Conservation (phyloP, 2,329 filamentous ascomycete genomes). For the Coniochaeta ligniaria region DNA sequence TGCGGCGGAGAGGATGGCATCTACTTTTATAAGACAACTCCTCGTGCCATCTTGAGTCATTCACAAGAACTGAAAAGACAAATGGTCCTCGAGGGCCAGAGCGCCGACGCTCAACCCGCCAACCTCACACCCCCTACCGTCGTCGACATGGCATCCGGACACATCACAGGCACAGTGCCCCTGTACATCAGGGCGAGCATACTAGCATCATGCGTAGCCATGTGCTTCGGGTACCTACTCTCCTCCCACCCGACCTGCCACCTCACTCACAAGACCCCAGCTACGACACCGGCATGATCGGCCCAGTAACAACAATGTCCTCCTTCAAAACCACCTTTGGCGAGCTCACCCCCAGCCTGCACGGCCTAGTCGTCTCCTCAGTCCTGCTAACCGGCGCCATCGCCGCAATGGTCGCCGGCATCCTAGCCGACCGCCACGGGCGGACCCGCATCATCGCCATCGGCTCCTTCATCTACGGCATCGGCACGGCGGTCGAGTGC, state of each 20-base stretch:
- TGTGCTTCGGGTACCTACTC: slow-evolving; percentile 7
- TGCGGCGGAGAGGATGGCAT: not conserved
- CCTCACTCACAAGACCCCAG: not conserved
- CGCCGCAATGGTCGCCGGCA: slow-evolving; percentile 50
- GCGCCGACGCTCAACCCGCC: not conserved
- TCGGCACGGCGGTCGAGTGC: slow-evolving; percentile 39
- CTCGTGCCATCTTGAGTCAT: not conserved
- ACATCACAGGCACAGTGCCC: not conserved
- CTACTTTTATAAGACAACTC: not conserved
- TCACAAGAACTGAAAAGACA: too few species aligned
- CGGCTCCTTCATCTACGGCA: slow-evolving; percentile 43
- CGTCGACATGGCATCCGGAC: not conserved
- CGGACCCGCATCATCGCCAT: slow-evolving; percentile 43
- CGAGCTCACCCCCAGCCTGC: slow-evolving; percentile 43
- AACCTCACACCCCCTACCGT: not conserved
- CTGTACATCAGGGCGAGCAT: slow-evolving; percentile 10
- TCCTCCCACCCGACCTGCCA: not conserved
- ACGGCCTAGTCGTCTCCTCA: slow-evolving; percentile 53
- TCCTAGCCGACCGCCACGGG: slow-evolving; percentile 46
- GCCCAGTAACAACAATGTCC: slow-evolving; percentile 52
- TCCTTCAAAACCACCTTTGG: slow-evolving; percentile 44
- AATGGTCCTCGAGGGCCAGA: not conserved
- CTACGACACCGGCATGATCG: slow-evolving; percentile 43
- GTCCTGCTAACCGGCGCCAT: slow-evolving; percentile 53
- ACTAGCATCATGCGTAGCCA: slow-evolving; percentile 8